Evolutionary conservation across 2,329 filamentous ascomycete species (phyloP).

Genomic region (Macroventuria anomochaeta): DNA sequence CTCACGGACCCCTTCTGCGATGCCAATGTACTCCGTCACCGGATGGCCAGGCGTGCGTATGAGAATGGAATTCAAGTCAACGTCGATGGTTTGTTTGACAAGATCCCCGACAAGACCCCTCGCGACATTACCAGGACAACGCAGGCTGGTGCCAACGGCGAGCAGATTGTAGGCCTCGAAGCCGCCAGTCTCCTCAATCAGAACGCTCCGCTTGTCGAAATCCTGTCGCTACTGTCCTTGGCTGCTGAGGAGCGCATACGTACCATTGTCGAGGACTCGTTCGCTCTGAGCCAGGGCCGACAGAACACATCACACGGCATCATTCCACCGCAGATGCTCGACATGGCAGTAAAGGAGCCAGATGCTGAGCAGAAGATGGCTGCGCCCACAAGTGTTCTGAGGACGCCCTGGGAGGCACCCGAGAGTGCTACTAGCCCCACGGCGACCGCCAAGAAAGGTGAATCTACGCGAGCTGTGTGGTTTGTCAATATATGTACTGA

Average conservation of each 20-base stretch:
- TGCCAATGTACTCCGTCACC: constrained; percentile 63
- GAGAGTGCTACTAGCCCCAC: constrained; percentile 62
- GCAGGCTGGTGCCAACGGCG: constrained; percentile 65
- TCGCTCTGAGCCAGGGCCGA: constrained; percentile 71
- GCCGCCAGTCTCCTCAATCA: constrained; percentile 69
- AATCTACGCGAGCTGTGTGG: constrained; percentile 6
- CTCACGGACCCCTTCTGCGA: constrained; percentile 76
- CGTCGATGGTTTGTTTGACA: constrained; percentile 60
- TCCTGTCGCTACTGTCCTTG: constrained; percentile 81
- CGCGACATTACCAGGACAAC: constrained; percentile 46
- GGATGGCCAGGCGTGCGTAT: constrained; percentile 63
- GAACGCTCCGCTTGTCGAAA: constrained; percentile 78
- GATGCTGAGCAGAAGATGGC: constrained; percentile 48
- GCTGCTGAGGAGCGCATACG: constrained; percentile 81
- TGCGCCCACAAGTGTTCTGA: constrained; percentile 46
- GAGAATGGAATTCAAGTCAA: constrained; percentile 66
- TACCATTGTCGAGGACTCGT: constrained; percentile 78
- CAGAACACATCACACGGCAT: constrained; percentile 80
- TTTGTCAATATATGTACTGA: constrained; percentile 12
- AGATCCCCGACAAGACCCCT: constrained; percentile 42
- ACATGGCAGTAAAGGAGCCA: constrained; percentile 67
- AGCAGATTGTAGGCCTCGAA: constrained; percentile 63
- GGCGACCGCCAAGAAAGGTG: constrained; percentile 53
- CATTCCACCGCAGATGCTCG: constrained; percentile 76
- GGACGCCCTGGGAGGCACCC: constrained; percentile 51